Conservation (phyloP, 306 rosid species). For the Pterocarpus santalinus region DNA sequence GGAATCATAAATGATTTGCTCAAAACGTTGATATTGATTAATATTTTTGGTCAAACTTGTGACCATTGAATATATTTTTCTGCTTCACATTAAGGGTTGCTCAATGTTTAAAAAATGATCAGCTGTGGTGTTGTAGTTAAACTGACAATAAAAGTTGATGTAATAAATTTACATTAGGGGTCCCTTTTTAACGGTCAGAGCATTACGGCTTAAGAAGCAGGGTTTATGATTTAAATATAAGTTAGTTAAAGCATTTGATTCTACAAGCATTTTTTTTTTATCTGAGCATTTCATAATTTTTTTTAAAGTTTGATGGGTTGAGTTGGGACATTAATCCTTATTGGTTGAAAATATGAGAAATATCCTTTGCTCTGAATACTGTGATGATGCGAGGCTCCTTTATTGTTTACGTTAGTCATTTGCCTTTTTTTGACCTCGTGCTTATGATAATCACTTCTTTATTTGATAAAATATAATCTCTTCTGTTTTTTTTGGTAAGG, state of each 20-base stretch:
- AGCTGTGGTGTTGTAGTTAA: neutral
- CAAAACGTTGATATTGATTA: no score
- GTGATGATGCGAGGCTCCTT: neutral
- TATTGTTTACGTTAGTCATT: neutral
- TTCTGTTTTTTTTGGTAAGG: no score
- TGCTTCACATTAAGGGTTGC: neutral
- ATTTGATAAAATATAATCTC: no score
- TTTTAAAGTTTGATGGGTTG: neutral
- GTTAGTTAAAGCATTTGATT: neutral
- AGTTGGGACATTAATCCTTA: neutral
- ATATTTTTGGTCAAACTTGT: neutral
- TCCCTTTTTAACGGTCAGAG: constrained; percentile 3
- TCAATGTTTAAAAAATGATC: neutral
- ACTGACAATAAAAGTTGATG: neutral
- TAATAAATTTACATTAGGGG: neutral
- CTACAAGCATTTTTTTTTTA: neutral
- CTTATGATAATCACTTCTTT: neutral
- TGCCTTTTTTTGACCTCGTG: neutral
- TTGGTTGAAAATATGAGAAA: neutral
- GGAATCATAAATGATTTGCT: no score
- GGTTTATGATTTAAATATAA: constrained; percentile 8
- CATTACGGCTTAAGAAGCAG: neutral
- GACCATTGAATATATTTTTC: constrained; percentile 9
- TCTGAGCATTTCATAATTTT: no score
- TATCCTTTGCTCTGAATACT: neutral